Percentiles rank a stretch among this genome's conserved stretches.
Conservation (phyloP, 1,139 yeast species). For the Kodamaea sp. region DNA sequence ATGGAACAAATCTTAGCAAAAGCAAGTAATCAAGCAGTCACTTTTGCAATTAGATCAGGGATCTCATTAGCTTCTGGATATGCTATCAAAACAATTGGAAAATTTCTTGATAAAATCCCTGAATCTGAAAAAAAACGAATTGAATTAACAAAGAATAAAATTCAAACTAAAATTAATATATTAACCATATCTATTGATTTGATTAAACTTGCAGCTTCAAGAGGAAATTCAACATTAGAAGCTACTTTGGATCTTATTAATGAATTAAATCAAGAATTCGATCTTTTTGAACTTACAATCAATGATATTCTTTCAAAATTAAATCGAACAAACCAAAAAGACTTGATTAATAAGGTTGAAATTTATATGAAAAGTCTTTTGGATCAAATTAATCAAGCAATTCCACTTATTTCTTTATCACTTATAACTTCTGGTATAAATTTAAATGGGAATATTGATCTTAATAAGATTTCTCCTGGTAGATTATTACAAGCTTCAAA, state of each 20-base stretch:
- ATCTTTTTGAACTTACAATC: constrained; percentile 53
- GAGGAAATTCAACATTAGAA: constrained; percentile 65
- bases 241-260: constrained; percentile 55
- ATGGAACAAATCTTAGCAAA: constrained; percentile 33
- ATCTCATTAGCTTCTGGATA: constrained; percentile 73
- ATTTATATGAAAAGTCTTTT: constrained; percentile 46
- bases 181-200: constrained; percentile 69
- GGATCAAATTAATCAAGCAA: constrained; percentile 58
- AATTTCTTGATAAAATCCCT: constrained; percentile 60
- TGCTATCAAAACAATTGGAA: constrained; percentile 64
- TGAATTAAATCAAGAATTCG: constrained; percentile 57
- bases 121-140: constrained; percentile 49
- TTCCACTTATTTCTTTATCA: constrained; percentile 67
- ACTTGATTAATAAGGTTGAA: constrained; percentile 48
- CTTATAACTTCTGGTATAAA: constrained; percentile 70
- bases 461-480: constrained; percentile 61
- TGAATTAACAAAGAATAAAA: constrained; percentile 38
- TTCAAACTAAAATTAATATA: constrained; percentile 60
- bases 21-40: constrained; percentile 77
- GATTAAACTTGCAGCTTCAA: constrained; percentile 62
- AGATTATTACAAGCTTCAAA: constrained; percentile 63
- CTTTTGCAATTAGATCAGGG: constrained; percentile 77
- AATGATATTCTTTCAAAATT: constrained; percentile 25
- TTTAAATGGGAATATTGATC: constrained; percentile 44
- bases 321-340: constrained; percentile 31